phyloP scores from a whole-genome alignment of 1,284 basidiomycete genomes.

The Sphagnurus paluster region DNA sequence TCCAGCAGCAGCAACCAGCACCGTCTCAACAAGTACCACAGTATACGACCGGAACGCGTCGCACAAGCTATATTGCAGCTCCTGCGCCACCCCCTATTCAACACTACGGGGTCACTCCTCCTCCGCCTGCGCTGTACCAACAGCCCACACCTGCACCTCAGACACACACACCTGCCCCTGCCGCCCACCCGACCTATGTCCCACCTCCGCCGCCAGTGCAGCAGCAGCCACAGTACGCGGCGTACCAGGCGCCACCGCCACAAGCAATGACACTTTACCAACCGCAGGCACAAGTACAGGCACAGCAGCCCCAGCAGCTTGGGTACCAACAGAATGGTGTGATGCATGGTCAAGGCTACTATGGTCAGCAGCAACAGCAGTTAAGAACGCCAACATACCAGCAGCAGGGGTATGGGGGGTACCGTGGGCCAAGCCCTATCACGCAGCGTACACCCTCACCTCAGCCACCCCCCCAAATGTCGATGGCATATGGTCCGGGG shows the following conservation, averaged over 20 bases:
- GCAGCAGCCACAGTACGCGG: slow-evolving; percentile 23
- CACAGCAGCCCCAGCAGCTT: slow-evolving; percentile 24
- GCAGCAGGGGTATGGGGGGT: slow-evolving; percentile 23
- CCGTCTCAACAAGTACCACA: slow-evolving; percentile 16
- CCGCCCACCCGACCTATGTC: background rate
- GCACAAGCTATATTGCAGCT: slow-evolving; percentile 26
- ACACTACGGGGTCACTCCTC: slow-evolving; percentile 29
- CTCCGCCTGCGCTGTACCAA: slow-evolving; percentile 30
- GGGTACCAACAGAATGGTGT: slow-evolving; percentile 11
- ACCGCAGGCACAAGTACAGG: slow-evolving; percentile 22
- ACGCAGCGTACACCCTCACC: slow-evolving; percentile 38
- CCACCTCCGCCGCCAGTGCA: background rate
- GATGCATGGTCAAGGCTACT: slow-evolving; percentile 23
- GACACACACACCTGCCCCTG: background rate
- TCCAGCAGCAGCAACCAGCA: slow-evolving; percentile 18
- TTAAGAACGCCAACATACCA: slow-evolving; percentile 21
- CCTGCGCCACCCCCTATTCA: slow-evolving; percentile 25
- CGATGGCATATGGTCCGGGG: slow-evolving; percentile 16
- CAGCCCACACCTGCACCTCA: slow-evolving; percentile 17
- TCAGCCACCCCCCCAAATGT: slow-evolving; percentile 22
- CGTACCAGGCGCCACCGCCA: slow-evolving; percentile 22
- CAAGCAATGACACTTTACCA: slow-evolving; percentile 22
- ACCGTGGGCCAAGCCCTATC: slow-evolving; percentile 29
- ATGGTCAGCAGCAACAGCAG: slow-evolving; percentile 21
- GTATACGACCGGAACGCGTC: slow-evolving; percentile 18